Evolutionary conservation across 768 basidiomycete genomes (phyloP).

Genomic region (Cubamyces lactineus): DNA sequence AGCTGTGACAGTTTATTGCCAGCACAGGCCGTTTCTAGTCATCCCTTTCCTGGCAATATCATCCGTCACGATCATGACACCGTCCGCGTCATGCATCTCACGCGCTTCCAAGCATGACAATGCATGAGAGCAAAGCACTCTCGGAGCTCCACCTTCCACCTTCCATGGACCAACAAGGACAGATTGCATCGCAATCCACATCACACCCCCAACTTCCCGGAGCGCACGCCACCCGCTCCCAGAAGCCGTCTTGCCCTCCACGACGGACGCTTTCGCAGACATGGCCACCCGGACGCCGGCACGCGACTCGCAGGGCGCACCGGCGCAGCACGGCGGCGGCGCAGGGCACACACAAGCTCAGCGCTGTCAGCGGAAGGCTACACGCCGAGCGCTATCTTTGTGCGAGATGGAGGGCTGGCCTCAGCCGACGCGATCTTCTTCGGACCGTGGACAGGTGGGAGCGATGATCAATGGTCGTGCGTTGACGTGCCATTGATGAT

Average conservation of each 20-base stretch:
- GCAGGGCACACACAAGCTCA: neutral
- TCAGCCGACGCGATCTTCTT: neutral
- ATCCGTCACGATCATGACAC: too few species aligned
- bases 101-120: too few species aligned
- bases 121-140: neutral
- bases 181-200: constrained; percentile 5
- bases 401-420: neutral
- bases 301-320: too few species aligned
- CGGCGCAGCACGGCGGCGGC: neutral
- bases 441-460: neutral
- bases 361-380: too few species aligned
- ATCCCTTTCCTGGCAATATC: neutral
- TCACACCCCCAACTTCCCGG: neutral
- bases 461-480: constrained; percentile 6
- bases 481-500: constrained; percentile 10
- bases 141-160: neutral
- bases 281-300: too few species aligned
- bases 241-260: too few species aligned
- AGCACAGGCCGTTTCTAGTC: neutral
- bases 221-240: too few species aligned
- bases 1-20: constrained; percentile 17
- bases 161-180: constrained; percentile 7
- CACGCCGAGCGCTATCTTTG: too few species aligned
- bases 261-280: too few species aligned
- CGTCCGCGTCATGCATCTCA: too few species aligned